These are phyloP conservation scores for Echinochloa phyllopogon DNA, from an alignment of 176 grass and related monocot genomes.

Conservation along the genomic window DNA sequence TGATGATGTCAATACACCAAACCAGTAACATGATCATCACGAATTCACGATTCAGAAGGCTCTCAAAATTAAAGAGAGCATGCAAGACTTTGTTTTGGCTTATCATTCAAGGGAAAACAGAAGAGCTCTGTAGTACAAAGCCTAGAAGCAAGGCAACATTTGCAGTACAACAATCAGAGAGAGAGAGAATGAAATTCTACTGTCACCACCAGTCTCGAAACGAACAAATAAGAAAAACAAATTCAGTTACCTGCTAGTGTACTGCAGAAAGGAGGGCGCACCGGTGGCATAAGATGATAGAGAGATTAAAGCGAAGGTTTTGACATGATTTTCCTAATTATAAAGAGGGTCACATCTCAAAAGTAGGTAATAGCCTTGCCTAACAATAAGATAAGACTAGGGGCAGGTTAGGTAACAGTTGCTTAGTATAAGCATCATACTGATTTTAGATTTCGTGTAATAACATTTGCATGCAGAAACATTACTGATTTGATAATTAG, in stretches of 20 bases:
- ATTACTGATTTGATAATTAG: not conserved
- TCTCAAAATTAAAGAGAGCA: not conserved
- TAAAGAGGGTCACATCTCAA: slow-evolving; percentile 56
- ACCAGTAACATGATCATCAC: slow-evolving; percentile 12
- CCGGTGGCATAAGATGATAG: slow-evolving; percentile 37
- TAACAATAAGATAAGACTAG: not conserved
- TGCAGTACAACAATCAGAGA: not conserved
- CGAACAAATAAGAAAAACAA: not conserved
- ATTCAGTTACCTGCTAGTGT: not conserved
- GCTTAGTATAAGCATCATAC: slow-evolving; percentile 23
- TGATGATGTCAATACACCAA: not conserved
- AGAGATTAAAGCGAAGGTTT: slow-evolving; percentile 30
- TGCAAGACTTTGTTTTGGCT: slow-evolving; percentile 8
- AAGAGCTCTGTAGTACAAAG: not conserved
- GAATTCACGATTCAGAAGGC: slow-evolving; percentile 30
- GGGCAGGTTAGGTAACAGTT: slow-evolving; percentile 18
- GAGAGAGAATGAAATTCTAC: slow-evolving; percentile 20
- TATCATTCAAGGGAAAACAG: slow-evolving; percentile 26
- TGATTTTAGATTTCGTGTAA: slow-evolving; percentile 11
- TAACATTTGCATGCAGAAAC: not conserved
- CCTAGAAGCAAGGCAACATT: not conserved
- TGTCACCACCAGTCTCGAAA: not conserved
- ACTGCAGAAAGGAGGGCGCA: not conserved
- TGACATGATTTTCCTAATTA: slow-evolving; percentile 37
- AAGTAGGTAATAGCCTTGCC: slow-evolving; percentile 40